Conservation (phyloP, 2,329 filamentous ascomycete genomes). For the Thyridium curvatum region DNA sequence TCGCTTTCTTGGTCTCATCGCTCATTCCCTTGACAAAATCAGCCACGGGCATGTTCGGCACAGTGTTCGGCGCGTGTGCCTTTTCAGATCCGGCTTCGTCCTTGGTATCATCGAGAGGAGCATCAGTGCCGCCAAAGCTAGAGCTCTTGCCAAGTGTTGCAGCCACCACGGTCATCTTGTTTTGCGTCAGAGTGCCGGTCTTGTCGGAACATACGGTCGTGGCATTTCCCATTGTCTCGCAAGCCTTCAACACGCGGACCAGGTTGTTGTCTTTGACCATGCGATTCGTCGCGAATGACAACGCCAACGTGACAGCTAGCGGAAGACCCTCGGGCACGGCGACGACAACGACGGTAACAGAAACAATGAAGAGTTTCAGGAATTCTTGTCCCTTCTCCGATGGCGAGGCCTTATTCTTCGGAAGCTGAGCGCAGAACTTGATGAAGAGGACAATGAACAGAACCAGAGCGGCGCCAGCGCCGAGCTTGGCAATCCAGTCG, state of each 20-base stretch:
- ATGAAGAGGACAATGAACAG: conserved; percentile 77
- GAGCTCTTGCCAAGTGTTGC: conserved; percentile 52
- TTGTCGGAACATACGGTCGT: conserved; percentile 77
- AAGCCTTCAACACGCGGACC: conserved; percentile 61
- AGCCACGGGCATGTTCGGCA: conserved; percentile 16
- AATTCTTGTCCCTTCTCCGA: conserved; percentile 55
- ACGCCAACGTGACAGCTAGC: conserved; percentile 60
- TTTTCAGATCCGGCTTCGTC: conserved; percentile 12
- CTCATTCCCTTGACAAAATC: conserved; percentile 15
- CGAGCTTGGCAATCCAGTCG: conserved; percentile 43
- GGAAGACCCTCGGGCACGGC: conserved; percentile 62
- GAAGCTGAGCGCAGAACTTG: conserved; percentile 63
- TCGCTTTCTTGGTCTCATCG: conserved; percentile 12
- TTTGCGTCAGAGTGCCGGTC: conserved; percentile 68
- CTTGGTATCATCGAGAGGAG: conserved; percentile 14
- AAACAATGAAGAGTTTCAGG: conserved; percentile 55
- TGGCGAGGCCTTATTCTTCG: conserved; percentile 36
- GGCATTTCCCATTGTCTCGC: conserved; percentile 68
- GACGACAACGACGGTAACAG: conserved; percentile 63
- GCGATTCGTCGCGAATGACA: conserved; percentile 64
- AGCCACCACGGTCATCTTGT: conserved; percentile 71
- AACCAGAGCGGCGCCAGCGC: conserved; percentile 61
- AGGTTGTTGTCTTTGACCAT: conserved; percentile 69
- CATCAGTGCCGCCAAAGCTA: conserved; percentile 23
- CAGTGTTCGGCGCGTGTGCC: conserved; percentile 16